Evolutionary conservation across 768 basidiomycete genomes (phyloP), one percentile per base, ranked within the genome.

Genomic region (Pulveroboletus sp.): DNA sequence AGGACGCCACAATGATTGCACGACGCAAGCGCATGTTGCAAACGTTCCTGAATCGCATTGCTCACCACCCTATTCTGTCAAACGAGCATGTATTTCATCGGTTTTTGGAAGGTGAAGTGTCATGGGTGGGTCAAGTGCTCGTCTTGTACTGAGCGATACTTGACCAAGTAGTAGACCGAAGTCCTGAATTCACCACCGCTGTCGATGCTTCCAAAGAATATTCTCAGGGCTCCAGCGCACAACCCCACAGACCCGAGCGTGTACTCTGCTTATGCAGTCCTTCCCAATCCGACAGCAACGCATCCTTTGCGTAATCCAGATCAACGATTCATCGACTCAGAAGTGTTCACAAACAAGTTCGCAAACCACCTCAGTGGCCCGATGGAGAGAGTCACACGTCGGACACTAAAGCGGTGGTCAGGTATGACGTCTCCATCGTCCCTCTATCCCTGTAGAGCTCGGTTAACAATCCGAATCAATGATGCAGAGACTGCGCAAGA

Each of bases 71-170:
- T n/a, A 95, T 96, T 48, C 68, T 98, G 43, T 94, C 93, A 6
- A 91, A 93, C 47, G 96, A 98, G 58, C 90, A 94, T 69, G 85
- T 97, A 32, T 94, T 98, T 59, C 93, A 96, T 68, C 81, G 93
- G 8, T 99, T 99, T 70, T 74, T 99, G 32, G 92, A 96, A 58
- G 91, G 92, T 24, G 91, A 95, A 48, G 91, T 95, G 20, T 94
- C 93, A 38, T 99, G 96, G 96, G 90, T 91, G 56, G 31, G 83
- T 68, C 14, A 36, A 29, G 34, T 22, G 43, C 27, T 39, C 24
- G 2, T 43, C 44, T 24, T 19, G 44, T 35, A 16, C 8, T 12
- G 5, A 22, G 14, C 36, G 16, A 24, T 35, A 8, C 6, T 39
- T 63, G 45, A 66, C 41, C 30, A 36, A 39, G 30, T 31, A 35